A percentile compares a stretch with the other conserved stretches of the same genome.
phyloP scores from a whole-genome alignment of 129 eudicot species.

The Centrapalus pauciflorus region DNA sequence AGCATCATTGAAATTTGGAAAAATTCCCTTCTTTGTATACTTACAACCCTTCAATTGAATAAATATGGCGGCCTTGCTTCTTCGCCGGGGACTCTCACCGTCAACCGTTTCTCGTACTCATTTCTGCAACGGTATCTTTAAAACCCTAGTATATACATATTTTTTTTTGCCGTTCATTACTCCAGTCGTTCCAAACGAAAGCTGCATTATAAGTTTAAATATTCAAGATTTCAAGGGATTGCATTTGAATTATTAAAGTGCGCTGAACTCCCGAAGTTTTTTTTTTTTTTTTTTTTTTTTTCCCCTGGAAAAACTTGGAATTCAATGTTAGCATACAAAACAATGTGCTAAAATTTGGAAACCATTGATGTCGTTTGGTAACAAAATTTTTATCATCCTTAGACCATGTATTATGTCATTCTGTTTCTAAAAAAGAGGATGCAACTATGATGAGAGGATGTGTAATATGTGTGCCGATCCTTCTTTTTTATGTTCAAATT shows the following conservation, averaged over 20 bases:
- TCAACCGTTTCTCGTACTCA: slow-evolving; percentile 16
- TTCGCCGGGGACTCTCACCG: slow-evolving; percentile 38
- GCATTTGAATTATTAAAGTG: background rate
- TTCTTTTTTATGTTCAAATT: background rate
- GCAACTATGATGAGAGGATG: background rate
- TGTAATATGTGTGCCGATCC: background rate
- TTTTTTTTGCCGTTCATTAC: background rate
- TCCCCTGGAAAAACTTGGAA: background rate
- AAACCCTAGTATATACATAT: background rate
- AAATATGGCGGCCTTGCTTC: slow-evolving; percentile 29
- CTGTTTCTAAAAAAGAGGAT: background rate
- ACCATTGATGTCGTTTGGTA: background rate
- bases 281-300: no score
- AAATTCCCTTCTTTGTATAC: background rate
- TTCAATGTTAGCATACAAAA: background rate
- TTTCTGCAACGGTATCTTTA: slow-evolving; percentile 30
- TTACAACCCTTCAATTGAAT: slow-evolving; percentile 1
- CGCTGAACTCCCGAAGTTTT: background rate
- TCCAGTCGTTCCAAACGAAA: background rate
- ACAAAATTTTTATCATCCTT: background rate
- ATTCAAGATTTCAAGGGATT: background rate
- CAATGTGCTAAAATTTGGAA: background rate
- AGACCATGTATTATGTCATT: background rate
- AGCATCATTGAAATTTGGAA: background rate
- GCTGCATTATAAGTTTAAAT: background rate